A percentile compares a stretch with the other conserved stretches of the same genome.
These are phyloP conservation scores for Wilcoxina mikolae DNA, from an alignment of 495 filamentous ascomycete genomes.

Conservation along the genomic window DNA sequence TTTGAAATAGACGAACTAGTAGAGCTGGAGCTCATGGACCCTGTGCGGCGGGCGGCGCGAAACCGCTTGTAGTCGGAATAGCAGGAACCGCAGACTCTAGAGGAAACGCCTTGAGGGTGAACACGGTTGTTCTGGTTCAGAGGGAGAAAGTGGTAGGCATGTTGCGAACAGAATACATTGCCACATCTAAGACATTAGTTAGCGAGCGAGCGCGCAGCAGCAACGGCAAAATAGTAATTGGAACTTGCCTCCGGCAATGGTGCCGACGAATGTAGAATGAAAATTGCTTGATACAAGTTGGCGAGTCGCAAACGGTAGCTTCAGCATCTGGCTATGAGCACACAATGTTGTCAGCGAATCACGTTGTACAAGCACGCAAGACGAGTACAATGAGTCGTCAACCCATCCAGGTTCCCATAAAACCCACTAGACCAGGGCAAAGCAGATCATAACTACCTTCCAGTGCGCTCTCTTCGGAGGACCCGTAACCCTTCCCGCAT, in stretches of 20 bases:
- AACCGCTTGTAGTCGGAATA: slow-evolving; percentile 38
- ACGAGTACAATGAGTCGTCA: background rate
- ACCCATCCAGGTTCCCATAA: background rate
- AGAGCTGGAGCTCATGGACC: slow-evolving; percentile 28
- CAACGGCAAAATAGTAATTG: background rate
- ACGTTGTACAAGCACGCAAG: slow-evolving; percentile 15
- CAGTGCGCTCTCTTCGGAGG: slow-evolving; percentile 52
- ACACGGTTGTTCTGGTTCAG: slow-evolving; percentile 53
- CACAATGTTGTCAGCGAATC: slow-evolving; percentile 27
- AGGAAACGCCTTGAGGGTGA: slow-evolving; percentile 43
- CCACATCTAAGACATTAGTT: slow-evolving; percentile 39
- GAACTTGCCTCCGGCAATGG: slow-evolving; percentile 47
- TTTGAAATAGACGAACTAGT: slow-evolving; percentile 22
- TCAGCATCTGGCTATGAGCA: slow-evolving; percentile 44
- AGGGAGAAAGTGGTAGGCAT: slow-evolving; percentile 41
- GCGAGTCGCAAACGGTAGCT: slow-evolving; percentile 45
- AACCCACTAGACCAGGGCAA: background rate
- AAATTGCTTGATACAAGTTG: slow-evolving; percentile 49
- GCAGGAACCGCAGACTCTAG: slow-evolving; percentile 49
- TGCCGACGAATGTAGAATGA: slow-evolving; percentile 54
- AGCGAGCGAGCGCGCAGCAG: too few species aligned
- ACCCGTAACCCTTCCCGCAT: slow-evolving; percentile 43
- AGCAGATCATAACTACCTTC: slow-evolving; percentile 40
- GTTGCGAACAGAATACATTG: slow-evolving; percentile 52
- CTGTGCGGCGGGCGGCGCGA: slow-evolving; percentile 18